These are phyloP conservation scores for Chloris gayana DNA, from an alignment of 176 grass and related monocot species.

Conservation along the genomic window DNA sequence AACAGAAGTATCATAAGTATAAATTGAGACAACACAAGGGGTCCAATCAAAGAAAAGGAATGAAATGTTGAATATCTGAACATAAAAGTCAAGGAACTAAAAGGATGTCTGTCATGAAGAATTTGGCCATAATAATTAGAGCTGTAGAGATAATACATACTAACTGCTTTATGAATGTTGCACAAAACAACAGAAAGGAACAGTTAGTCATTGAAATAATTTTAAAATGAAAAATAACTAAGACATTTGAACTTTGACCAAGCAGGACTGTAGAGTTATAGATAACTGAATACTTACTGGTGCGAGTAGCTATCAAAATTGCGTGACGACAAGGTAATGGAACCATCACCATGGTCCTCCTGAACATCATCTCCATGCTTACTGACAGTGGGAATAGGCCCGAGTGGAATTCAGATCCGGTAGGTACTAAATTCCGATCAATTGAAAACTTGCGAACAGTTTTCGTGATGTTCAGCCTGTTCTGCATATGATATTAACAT, in stretches of 20 bases:
- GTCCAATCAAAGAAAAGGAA: neutral
- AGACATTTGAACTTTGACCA: neutral
- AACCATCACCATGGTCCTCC: slow-evolving; percentile 72
- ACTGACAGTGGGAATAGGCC: slow-evolving; percentile 78
- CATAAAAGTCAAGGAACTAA: neutral
- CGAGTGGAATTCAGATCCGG: slow-evolving; percentile 92
- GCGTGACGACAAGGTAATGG: slow-evolving; percentile 62
- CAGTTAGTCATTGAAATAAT: neutral
- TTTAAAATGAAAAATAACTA: slow-evolving; percentile 25
- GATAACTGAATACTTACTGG: slow-evolving; percentile 68
- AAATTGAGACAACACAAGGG: slow-evolving; percentile 22
- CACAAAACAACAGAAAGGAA: neutral
- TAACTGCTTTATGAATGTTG: slow-evolving; percentile 27
- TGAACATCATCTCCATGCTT: slow-evolving; percentile 89
- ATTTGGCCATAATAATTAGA: neutral
- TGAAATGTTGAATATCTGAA: slow-evolving; percentile 17
- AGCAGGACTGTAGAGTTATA: neutral
- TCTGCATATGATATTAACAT: slow-evolving; percentile 68
- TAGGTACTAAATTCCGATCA: slow-evolving; percentile 83
- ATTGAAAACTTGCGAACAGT: slow-evolving; percentile 94
- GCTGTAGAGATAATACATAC: neutral
- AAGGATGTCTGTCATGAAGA: slow-evolving; percentile 22
- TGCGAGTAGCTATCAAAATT: slow-evolving; percentile 87
- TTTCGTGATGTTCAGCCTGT: slow-evolving; percentile 98
- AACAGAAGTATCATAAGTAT: slow-evolving; percentile 12